Evolutionary conservation across 106 monocot species (phyloP).

Genomic region (Dioscorea alata): DNA sequence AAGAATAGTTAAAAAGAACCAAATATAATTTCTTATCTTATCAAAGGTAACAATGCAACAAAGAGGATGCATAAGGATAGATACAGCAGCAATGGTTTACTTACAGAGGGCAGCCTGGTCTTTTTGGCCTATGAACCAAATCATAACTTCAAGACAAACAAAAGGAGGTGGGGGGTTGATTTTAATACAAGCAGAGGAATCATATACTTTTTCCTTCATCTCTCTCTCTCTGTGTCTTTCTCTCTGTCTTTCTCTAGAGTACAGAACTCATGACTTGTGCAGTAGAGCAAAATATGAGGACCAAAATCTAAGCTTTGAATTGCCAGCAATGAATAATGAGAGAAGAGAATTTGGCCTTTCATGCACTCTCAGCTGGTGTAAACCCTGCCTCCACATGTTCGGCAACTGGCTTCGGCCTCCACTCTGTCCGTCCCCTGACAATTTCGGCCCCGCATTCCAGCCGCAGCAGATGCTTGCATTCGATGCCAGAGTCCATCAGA

Average conservation of each 20-base stretch:
- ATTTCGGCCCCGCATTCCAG: constrained; percentile 72
- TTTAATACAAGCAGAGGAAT: no score
- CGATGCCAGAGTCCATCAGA: constrained; percentile 15
- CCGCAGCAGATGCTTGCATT: constrained; percentile 66
- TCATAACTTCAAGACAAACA: not conserved
- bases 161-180: no score
- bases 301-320: no score
- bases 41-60: not conserved
- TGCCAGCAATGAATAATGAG: no score
- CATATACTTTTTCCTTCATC: no score
- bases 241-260: no score
- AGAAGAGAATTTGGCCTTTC: no score
- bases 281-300: no score
- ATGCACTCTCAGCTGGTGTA: not conserved
- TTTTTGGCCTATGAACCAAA: not conserved
- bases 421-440: constrained; percentile 62
- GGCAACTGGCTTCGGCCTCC: constrained; percentile 52
- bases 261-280: no score
- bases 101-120: not conserved
- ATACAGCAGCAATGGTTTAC: not conserved
- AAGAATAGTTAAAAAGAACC: not conserved
- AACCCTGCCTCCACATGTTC: not conserved
- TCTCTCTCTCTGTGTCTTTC: no score
- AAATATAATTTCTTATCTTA: not conserved
- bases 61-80: not conserved